Evolutionary conservation across 441 rosid genomes (phyloP), one percentile per base, ranked within the genome.

Genomic region (Gossypium trilobum): DNA sequence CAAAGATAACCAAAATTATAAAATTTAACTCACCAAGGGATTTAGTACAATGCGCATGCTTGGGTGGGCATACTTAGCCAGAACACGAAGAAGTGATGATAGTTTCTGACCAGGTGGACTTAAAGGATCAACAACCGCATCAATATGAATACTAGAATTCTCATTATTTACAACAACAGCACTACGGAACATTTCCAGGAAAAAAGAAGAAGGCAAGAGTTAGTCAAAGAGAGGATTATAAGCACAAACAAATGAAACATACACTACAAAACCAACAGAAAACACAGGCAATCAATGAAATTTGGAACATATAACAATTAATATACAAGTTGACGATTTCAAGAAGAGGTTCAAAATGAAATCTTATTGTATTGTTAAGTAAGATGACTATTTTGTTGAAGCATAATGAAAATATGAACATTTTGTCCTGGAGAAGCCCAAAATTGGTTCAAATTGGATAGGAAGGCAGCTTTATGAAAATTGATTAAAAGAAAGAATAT

Each of bases 61-160:
- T 73, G 98, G 92, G 70, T 88, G 93, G 84, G 86, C 80, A 66
- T 90, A 87, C 74, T 88, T 92, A 84, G 78, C 84, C 44, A 95
- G 78, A 72, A 91, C 83, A 72, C 80, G 91, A 84, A 95, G 96
- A 85, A 95, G 87, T 8, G 97, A 84, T 76, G 97, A 89, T 73
- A 95, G 80, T 81, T 91, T 93, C 83, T 95, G 98, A 76, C 98
- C 98, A 54, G 80, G 61, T 65, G 96, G 87, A 82, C 98, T 91
- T 75, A 95, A 80, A 71, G 99, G 99, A 87, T 95, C 99, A 74
- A 95, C 63, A 70, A 95, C 97, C 51, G 95, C 98, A 85, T 93
- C 99, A 50, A 95, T 84, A 79, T 95, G 99, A 80, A 95, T 77
- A 68, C 87, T 82, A 58, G 97, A 79, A 80, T 89, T 85, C 83